phyloP scores from a whole-genome alignment of 2,329 filamentous ascomycete genomes.

The Fusarium buxicola region DNA sequence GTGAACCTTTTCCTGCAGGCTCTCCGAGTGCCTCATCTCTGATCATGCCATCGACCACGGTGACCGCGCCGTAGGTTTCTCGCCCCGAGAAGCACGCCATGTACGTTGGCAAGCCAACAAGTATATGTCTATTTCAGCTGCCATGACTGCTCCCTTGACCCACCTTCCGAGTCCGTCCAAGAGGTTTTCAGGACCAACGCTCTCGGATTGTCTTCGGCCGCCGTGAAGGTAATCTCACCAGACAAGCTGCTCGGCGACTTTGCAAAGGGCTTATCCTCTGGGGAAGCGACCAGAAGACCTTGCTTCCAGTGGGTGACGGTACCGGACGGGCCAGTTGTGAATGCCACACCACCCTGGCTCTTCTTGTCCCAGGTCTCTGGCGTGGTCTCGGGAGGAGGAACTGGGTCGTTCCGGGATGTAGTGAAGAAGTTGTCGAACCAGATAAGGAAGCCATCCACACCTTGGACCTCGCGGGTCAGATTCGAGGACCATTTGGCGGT shows the following conservation, averaged over 20 bases:
- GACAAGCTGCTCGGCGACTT: conserved; percentile 66
- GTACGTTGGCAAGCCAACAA: conserved; percentile 1
- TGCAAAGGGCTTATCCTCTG: conserved; percentile 60
- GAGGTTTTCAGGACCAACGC: conserved; percentile 72
- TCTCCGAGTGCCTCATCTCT: conserved; percentile 79
- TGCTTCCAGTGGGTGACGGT: conserved; percentile 93
- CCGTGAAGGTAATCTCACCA: conserved; percentile 77
- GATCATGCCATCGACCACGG: conserved; percentile 16
- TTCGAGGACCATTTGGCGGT: conserved; percentile 73
- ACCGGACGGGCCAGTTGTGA: conserved; percentile 85
- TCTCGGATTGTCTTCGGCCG: conserved; percentile 76
- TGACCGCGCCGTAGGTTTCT: neutral
- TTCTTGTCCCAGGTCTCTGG: conserved; percentile 71
- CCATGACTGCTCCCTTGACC: conserved; percentile 63
- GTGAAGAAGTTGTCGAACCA: conserved; percentile 98
- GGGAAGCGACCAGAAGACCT: conserved; percentile 77
- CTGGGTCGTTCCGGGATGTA: conserved; percentile 64
- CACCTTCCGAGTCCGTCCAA: conserved; percentile 65
- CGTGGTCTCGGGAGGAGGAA: conserved; percentile 64
- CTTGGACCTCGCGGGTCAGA: conserved; percentile 70
- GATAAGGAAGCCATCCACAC: conserved; percentile 86
- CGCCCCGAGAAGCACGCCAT: neutral
- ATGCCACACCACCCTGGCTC: conserved; percentile 74
- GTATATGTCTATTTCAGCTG: conserved; percentile 54
- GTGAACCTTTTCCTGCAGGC: conserved; percentile 87